phyloP scores from a whole-genome alignment of 257 asterid genomes.

The Fraxinus pennsylvanica region DNA sequence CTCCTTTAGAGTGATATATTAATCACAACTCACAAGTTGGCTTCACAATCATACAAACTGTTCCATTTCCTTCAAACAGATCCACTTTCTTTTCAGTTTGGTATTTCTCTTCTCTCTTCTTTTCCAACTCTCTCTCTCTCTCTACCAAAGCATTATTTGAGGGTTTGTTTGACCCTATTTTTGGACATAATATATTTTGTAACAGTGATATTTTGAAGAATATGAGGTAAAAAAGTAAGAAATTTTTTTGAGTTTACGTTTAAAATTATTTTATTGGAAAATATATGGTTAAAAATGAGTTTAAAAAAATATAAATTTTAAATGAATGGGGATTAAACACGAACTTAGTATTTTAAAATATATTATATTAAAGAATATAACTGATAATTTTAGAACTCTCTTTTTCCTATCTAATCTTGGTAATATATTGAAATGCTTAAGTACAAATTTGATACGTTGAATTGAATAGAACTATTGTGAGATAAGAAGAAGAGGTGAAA shows the following conservation, averaged over 20 bases:
- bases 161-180: neutral
- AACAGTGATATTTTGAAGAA: too few relatives aligned
- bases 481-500: conserved; percentile 15
- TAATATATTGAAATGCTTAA: too few relatives aligned
- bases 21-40: conserved; percentile 24
- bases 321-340: too few relatives aligned
- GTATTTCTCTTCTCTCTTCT: conserved; percentile 32
- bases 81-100: conserved; percentile 46
- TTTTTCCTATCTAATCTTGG: neutral
- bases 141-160: conserved; percentile 47
- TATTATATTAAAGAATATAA: too few relatives aligned
- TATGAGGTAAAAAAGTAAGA: too few relatives aligned
- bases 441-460: too few relatives aligned
- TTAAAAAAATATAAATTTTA: too few relatives aligned
- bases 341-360: neutral
- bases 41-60: conserved; percentile 35
- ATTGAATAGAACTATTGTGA: neutral
- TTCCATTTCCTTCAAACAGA: conserved; percentile 80
- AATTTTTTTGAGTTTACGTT: too few relatives aligned
- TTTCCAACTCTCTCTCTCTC: conserved; percentile 34
- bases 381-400: neutral
- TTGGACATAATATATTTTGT: too few relatives aligned
- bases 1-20: conserved; percentile 34
- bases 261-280: too few relatives aligned
- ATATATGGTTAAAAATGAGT: too few relatives aligned